Evolutionary conservation across 495 filamentous ascomycete species (phyloP).

Genomic region (Podospora anserina): DNA sequence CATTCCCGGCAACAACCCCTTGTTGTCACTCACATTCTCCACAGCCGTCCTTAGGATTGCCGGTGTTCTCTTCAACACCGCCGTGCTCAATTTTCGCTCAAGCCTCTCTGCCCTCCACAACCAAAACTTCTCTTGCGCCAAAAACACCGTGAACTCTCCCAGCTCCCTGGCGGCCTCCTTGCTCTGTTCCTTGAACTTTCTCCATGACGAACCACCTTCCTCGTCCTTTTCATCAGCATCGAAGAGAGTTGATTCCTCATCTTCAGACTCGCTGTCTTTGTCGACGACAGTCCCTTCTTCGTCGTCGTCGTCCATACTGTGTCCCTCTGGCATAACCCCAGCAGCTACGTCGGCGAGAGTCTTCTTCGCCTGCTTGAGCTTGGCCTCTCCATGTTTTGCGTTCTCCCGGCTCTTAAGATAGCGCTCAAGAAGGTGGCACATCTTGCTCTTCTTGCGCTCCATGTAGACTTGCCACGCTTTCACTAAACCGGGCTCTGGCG

Average conservation of each 20-base stretch:
- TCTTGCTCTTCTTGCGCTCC: conserved; percentile 39
- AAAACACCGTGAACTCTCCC: conserved; percentile 20
- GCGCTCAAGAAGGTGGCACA: conserved; percentile 34
- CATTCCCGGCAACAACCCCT: conserved; percentile 39
- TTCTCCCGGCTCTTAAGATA: conserved; percentile 20
- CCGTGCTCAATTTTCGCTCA: conserved; percentile 33
- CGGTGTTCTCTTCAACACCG: conserved; percentile 36
- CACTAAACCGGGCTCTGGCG: conserved; percentile 37
- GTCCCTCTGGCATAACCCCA: not conserved
- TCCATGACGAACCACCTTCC: too few relatives aligned
- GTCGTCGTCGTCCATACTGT: conserved; percentile 17
- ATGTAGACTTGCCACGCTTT: conserved; percentile 42
- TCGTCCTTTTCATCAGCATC: not conserved
- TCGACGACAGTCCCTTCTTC: conserved; percentile 10
- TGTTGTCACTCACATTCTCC: conserved; percentile 38
- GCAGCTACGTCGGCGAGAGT: conserved; percentile 1
- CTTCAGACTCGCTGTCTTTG: conserved; percentile 27
- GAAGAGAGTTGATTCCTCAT: conserved; percentile 10
- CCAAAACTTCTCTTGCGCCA: conserved; percentile 32
- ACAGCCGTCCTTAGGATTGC: conserved; percentile 34
- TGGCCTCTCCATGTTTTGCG: conserved; percentile 18
- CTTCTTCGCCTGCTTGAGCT: not conserved
- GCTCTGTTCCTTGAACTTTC: conserved; percentile 12
- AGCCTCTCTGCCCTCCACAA: conserved; percentile 33
- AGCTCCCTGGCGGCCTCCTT: conserved; percentile 27